phyloP scores from a whole-genome alignment of 257 asterid species.

The Jaltomata sinuosa region DNA sequence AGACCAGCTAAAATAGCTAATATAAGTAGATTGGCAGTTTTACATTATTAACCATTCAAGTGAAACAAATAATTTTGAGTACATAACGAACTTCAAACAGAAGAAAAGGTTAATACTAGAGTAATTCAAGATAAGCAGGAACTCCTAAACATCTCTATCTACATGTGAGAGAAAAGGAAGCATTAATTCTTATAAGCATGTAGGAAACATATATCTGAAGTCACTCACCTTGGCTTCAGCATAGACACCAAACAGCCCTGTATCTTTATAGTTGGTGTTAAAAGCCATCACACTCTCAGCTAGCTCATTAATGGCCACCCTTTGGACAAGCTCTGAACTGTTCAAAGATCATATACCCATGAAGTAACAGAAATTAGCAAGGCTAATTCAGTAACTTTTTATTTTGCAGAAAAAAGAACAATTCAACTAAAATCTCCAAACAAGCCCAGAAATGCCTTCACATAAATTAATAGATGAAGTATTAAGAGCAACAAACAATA shows the following conservation, averaged over 20 bases:
- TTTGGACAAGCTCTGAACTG: slow-evolving; percentile 75
- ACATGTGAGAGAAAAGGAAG: background rate
- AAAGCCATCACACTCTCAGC: slow-evolving; percentile 92
- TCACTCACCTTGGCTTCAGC: slow-evolving; percentile 71
- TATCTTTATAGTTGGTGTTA: slow-evolving; percentile 81
- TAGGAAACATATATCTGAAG: background rate
- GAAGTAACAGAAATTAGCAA: background rate
- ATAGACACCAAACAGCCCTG: slow-evolving; percentile 84
- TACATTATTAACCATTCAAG: background rate
- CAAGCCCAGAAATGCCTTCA: background rate
- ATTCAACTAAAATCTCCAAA: background rate
- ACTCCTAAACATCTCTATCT: background rate
- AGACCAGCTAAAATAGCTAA: background rate
- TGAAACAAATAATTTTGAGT: background rate
- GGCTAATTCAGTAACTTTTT: background rate
- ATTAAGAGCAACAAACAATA: background rate
- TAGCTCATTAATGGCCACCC: slow-evolving; percentile 61
- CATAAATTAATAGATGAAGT: background rate
- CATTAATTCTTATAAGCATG: background rate
- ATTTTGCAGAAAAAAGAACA: background rate
- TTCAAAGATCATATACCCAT: slow-evolving; percentile 13
- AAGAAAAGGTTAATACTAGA: background rate
- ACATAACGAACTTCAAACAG: background rate
- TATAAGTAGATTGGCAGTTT: background rate
- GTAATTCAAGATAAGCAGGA: background rate